Evolutionary conservation across 148 eudicot species (phyloP).

Genomic region (Camellia japonica): DNA sequence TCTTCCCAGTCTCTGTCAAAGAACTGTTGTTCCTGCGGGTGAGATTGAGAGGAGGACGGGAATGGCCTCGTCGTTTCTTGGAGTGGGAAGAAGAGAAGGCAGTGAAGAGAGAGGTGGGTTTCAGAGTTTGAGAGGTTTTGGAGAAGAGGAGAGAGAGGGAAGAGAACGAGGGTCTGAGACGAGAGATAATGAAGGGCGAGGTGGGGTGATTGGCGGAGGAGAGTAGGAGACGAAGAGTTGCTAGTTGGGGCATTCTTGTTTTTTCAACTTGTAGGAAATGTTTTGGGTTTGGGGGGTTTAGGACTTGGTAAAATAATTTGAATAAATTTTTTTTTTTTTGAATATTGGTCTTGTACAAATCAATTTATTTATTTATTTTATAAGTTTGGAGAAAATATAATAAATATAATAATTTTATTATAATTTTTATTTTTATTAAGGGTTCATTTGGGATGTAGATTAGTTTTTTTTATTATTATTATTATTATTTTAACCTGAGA

Average conservation of each 20-base stretch:
- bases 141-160: constrained; percentile 23
- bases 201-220: constrained; percentile 24
- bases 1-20: constrained; percentile 24
- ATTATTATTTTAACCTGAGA: too few relatives aligned
- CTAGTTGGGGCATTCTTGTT: constrained; percentile 45
- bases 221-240: constrained; percentile 42
- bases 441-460: too few relatives aligned
- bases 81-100: constrained; percentile 37
- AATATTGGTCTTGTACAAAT: too few relatives aligned
- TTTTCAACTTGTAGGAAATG: neutral
- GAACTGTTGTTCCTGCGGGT: constrained; percentile 35
- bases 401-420: too few relatives aligned
- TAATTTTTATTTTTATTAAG: too few relatives aligned
- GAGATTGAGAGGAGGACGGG: constrained; percentile 19
- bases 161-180: constrained; percentile 27
- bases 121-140: constrained; percentile 14
- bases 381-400: too few relatives aligned
- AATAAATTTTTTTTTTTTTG: too few relatives aligned
- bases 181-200: constrained; percentile 9
- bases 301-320: neutral
- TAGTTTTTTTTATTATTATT: too few relatives aligned
- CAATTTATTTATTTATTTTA: too few relatives aligned
- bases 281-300: neutral
- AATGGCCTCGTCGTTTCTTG: constrained; percentile 16
- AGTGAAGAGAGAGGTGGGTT: constrained; percentile 21